A percentile compares a stretch with the other conserved stretches of the same genome.
phyloP scores from a whole-genome alignment of 2,329 filamentous ascomycete genomes.

The Clarireedia paspali region DNA sequence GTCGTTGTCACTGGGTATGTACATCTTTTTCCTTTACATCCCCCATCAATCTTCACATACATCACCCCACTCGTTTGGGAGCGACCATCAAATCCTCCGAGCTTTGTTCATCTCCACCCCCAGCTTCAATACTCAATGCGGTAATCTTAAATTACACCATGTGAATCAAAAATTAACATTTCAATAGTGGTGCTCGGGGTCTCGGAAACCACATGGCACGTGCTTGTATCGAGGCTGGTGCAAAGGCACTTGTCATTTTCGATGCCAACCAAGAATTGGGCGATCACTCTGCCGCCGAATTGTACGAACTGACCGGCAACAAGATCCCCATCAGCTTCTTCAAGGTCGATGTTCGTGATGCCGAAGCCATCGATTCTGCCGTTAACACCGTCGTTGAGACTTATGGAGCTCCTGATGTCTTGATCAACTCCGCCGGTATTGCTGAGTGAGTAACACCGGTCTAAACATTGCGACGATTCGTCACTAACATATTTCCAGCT shows the following conservation, averaged over 20 bases:
- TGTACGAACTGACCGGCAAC: constrained; percentile 60
- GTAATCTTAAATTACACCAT: not conserved
- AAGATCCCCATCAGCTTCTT: constrained; percentile 64
- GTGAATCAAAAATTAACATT: not conserved
- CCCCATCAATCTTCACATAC: too few species aligned
- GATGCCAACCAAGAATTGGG: constrained; percentile 71
- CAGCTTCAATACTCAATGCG: not conserved
- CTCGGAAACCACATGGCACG: constrained; percentile 74
- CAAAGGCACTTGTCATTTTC: constrained; percentile 66
- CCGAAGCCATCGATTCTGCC: constrained; percentile 59
- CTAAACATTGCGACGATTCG: not conserved
- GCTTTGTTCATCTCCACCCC: not conserved
- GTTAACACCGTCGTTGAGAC: constrained; percentile 58
- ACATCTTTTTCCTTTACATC: too few species aligned
- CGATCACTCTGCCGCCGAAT: constrained; percentile 59
- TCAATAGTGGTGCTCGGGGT: constrained; percentile 60
- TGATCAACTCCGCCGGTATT: constrained; percentile 76
- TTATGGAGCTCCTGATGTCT: constrained; percentile 63
- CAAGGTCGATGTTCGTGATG: constrained; percentile 71
- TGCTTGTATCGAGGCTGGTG: constrained; percentile 68
- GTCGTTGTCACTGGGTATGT: constrained; percentile 64
- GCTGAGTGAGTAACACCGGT: constrained; percentile 48
- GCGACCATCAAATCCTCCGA: not conserved
- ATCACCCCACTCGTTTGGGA: too few species aligned
- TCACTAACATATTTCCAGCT: constrained; percentile 34